Conservation (phyloP, 768 basidiomycete genomes). For the Amanita rubescens region DNA sequence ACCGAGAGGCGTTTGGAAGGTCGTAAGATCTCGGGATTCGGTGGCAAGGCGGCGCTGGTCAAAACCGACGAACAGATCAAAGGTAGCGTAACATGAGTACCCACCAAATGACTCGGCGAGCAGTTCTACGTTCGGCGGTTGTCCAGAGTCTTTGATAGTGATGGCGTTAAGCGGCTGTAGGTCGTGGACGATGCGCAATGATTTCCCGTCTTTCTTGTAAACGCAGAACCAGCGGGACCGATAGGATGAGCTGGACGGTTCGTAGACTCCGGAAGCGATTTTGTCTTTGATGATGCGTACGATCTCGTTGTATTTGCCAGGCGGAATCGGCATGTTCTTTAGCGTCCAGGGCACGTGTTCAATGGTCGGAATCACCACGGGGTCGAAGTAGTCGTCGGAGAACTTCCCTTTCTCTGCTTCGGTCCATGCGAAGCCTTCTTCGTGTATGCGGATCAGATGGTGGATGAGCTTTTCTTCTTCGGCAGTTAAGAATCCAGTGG, state of each 20-base stretch:
- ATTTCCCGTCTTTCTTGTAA: slow-evolving; percentile 8
- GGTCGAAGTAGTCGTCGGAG: slow-evolving; percentile 4
- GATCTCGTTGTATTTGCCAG: slow-evolving; percentile 12
- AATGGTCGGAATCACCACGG: neutral
- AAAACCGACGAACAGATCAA: neutral
- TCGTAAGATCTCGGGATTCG: slow-evolving; percentile 12
- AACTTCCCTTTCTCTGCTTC: neutral
- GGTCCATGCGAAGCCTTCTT: no score
- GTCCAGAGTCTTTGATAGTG: slow-evolving; percentile 25
- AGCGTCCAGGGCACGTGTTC: slow-evolving; percentile 7
- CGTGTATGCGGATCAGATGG: slow-evolving; percentile 5
- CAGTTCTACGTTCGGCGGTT: slow-evolving; percentile 24
- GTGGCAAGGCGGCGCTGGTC: neutral
- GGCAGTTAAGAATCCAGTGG: slow-evolving; percentile 21
- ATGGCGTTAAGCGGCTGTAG: slow-evolving; percentile 31
- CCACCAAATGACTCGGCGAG: slow-evolving; percentile 28
- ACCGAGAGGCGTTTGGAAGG: neutral
- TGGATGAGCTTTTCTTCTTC: slow-evolving; percentile 24
- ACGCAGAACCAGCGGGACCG: slow-evolving; percentile 11
- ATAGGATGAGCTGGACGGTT: slow-evolving; percentile 12
- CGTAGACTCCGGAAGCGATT: slow-evolving; percentile 11
- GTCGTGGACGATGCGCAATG: slow-evolving; percentile 26
- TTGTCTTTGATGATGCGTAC: slow-evolving; percentile 9
- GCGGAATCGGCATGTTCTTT: slow-evolving; percentile 12
- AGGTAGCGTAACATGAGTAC: slow-evolving; percentile 14